A percentile compares a stretch with the other conserved stretches of the same genome.
phyloP scores from a whole-genome alignment of 2,329 filamentous ascomycete genomes.

The Alternaria solani region DNA sequence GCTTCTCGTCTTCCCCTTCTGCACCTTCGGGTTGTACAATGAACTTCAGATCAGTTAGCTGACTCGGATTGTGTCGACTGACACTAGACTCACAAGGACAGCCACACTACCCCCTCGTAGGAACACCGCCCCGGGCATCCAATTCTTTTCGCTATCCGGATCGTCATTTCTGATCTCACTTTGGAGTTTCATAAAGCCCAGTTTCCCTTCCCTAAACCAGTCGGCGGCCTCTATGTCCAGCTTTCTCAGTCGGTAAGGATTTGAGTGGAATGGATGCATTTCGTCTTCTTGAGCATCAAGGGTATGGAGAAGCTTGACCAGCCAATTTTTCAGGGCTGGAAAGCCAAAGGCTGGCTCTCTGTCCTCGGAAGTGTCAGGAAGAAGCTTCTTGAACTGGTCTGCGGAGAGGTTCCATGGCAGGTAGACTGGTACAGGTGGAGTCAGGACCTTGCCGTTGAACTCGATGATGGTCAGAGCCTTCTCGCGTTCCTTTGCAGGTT shows the following conservation, averaged over 20 bases:
- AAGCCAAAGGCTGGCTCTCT: slow-evolving; percentile 49
- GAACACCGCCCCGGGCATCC: slow-evolving; percentile 65
- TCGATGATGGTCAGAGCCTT: neutral
- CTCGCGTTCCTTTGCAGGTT: neutral
- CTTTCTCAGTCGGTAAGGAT: slow-evolving; percentile 60
- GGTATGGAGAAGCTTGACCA: slow-evolving; percentile 59
- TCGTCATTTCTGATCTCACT: slow-evolving; percentile 58
- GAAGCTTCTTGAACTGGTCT: slow-evolving; percentile 32
- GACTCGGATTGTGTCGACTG: neutral
- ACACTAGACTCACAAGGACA: slow-evolving; percentile 57
- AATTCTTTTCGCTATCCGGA: slow-evolving; percentile 43
- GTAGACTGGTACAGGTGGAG: slow-evolving; percentile 51
- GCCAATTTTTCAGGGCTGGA: slow-evolving; percentile 64
- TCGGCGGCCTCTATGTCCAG: slow-evolving; percentile 65
- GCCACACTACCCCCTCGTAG: slow-evolving; percentile 66
- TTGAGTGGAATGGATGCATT: slow-evolving; percentile 60
- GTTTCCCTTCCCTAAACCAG: slow-evolving; percentile 56
- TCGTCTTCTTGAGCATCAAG: slow-evolving; percentile 56
- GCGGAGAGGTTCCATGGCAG: slow-evolving; percentile 55
- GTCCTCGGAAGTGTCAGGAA: slow-evolving; percentile 2
- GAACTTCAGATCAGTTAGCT: slow-evolving; percentile 48
- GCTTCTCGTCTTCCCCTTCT: slow-evolving; percentile 48
- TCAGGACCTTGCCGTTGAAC: slow-evolving; percentile 24
- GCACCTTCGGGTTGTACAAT: slow-evolving; percentile 61
- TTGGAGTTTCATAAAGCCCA: slow-evolving; percentile 66